Evolutionary conservation across 768 basidiomycete genomes (phyloP).

Genomic region (Cystofilobasidium ferigula): DNA sequence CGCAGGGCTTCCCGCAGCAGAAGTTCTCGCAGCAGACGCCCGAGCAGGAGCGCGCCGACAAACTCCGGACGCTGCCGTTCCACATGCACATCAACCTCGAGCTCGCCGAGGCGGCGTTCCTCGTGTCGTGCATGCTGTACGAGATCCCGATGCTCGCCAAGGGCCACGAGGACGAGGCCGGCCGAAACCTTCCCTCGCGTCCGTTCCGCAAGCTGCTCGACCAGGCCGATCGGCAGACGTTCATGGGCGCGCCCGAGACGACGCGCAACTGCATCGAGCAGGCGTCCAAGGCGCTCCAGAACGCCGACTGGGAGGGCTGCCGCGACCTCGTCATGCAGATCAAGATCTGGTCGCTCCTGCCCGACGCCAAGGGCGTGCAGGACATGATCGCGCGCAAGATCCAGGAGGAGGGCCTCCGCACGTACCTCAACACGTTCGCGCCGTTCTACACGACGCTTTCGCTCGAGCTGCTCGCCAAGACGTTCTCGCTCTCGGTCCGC

Average conservation of each 20-base stretch:
- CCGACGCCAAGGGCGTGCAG: slow-evolving; percentile 72
- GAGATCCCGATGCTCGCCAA: slow-evolving; percentile 92
- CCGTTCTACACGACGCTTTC: slow-evolving; percentile 87
- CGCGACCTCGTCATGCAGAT: slow-evolving; percentile 86
- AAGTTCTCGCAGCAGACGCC: slow-evolving; percentile 72
- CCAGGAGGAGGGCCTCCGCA: slow-evolving; percentile 92
- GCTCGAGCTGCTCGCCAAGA: slow-evolving; percentile 69
- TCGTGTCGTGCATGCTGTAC: slow-evolving; percentile 96
- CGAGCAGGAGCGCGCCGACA: slow-evolving; percentile 95
- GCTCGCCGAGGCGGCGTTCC: slow-evolving; percentile 89
- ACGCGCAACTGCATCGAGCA: slow-evolving; percentile 99
- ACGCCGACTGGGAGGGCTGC: slow-evolving; percentile 94
- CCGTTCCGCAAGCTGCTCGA: slow-evolving; percentile 90
- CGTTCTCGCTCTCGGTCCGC: slow-evolving; percentile 70
- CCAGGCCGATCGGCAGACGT: slow-evolving; percentile 93
- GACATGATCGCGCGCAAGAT: slow-evolving; percentile 94
- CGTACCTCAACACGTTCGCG: slow-evolving; percentile 96
- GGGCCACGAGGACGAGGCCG: slow-evolving; percentile 85
- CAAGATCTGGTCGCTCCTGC: slow-evolving; percentile 97
- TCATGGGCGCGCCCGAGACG: slow-evolving; percentile 96
- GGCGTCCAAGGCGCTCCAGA: slow-evolving; percentile 88
- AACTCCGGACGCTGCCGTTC: slow-evolving; percentile 91
- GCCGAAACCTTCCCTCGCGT: slow-evolving; percentile 87
- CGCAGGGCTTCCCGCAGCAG: slow-evolving; percentile 89
- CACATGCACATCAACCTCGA: slow-evolving; percentile 99